These are phyloP conservation scores for Hymenoscyphus scutula DNA, from an alignment of 2,329 filamentous ascomycete genomes.

Conservation along the genomic window DNA sequence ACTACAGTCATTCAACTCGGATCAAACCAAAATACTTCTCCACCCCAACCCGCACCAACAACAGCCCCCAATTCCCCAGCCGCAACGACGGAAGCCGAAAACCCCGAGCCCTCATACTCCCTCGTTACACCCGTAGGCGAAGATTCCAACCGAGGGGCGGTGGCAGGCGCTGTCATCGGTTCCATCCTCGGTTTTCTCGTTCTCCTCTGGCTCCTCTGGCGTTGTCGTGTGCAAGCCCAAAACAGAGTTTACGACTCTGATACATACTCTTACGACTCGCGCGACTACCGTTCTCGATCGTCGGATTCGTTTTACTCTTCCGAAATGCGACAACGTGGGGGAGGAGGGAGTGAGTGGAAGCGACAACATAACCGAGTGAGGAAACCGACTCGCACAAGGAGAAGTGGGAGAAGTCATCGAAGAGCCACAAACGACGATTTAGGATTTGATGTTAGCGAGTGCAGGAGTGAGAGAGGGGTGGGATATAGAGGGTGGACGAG, in stretches of 20 bases:
- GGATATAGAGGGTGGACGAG: neutral
- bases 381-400: neutral
- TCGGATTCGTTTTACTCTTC: neutral
- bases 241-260: neutral
- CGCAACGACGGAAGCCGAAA: neutral
- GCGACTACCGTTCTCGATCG: neutral
- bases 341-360: neutral
- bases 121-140: slow-evolving; percentile 1
- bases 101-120: neutral
- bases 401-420: neutral
- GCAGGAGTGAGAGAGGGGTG: neutral
- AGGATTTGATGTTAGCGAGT: neutral
- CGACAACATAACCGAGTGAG: neutral
- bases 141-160: neutral
- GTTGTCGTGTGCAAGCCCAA: neutral
- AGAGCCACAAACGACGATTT: neutral
- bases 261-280: neutral
- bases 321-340: slow-evolving; percentile 1
- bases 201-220: slow-evolving; percentile 36
- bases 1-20: slow-evolving; percentile 18
- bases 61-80: neutral
- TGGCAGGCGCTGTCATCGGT: slow-evolving; percentile 20
- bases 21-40: slow-evolving; percentile 4
- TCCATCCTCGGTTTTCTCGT: slow-evolving; percentile 35
- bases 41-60: neutral